Evolutionary conservation across 371 early-diverging fungal genomes (phyloP).

Genomic region (Actinomortierella ambigua): DNA sequence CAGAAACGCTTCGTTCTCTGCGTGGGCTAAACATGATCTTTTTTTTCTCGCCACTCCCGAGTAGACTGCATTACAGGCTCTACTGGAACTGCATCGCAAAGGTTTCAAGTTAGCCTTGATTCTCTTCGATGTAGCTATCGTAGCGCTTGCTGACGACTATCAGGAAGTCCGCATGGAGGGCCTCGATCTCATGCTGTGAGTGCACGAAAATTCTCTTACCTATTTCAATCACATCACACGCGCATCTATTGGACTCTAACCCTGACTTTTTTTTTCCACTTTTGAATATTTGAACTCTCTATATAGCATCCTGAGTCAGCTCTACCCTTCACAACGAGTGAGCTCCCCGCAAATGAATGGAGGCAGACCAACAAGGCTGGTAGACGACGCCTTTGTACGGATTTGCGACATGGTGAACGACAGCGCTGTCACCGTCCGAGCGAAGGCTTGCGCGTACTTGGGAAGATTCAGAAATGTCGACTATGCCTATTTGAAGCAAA

Average conservation of each 20-base stretch:
- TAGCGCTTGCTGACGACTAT: conserved; percentile 65
- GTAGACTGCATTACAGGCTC: conserved; percentile 57
- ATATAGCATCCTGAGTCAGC: conserved; percentile 50
- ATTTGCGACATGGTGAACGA: conserved; percentile 83
- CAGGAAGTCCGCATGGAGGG: conserved; percentile 74
- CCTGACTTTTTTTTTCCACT: not conserved
- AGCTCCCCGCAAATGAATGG: conserved; percentile 48
- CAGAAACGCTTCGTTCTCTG: too few relatives aligned
- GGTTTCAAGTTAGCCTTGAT: conserved; percentile 55
- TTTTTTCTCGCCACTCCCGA: too few relatives aligned
- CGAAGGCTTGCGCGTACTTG: conserved; percentile 69
- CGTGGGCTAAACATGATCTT: too few relatives aligned
- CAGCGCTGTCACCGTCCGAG: conserved; percentile 65
- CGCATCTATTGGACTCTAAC: too few relatives aligned
- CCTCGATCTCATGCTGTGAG: conserved; percentile 68
- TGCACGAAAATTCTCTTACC: not conserved
- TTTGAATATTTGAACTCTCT: not conserved
- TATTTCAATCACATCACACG: too few relatives aligned
- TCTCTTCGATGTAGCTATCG: conserved; percentile 64
- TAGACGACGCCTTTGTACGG: conserved; percentile 78
- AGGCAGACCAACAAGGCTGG: conserved; percentile 62
- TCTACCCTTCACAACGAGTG: conserved; percentile 56
- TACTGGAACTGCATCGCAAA: conserved; percentile 56
- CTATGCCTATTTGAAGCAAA: conserved; percentile 62
- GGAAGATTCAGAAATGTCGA: conserved; percentile 70